Base-by-base conservation (phyloP, 78 protist species). In the Dictyostelium brefeldianum region DNA sequence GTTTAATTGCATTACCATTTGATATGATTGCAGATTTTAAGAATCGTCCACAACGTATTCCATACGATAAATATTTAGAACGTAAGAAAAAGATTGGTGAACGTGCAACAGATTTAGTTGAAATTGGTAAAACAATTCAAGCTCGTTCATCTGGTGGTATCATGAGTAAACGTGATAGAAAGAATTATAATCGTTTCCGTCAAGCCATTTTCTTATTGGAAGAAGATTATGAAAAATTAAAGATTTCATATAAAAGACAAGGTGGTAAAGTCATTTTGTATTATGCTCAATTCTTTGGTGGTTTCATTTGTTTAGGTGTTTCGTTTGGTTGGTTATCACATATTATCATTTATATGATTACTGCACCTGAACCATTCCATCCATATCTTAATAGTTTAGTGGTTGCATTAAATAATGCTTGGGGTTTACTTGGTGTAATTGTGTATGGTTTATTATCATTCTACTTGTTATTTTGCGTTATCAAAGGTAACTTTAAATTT, bases 401-500 rank as follows among this genome's bases (percentile, higher is more conserved):
- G 18, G 22, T 67, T 8, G 62, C 59, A 47, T 84, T 97, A 14
- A 98, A 98, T 62, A 25, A 79, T 22, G 93, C 90, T 8, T 98
- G 97, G 89, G 92, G 98, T 17, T 82, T 98, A 80, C 81, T 98
- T 43, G 98, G 98, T 56, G 75, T 89, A 10, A 74, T 90, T 29
- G 82, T 91, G 3, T 98, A 98, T 85, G 97, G 95, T 22, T 36
- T 94, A 47, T 92, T 95, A n/a, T 85, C 97, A 9, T 93, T 98
- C 96, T 98, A 97, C 56, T 17, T 98, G 4, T 78, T 97, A 20
- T 47, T 65, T 89, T 74, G 95, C 59, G 83, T 74, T 5, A 46
- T 97, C 89, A 96, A 97, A 82, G 99, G 99, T 27, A 84, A 83
- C 80, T 71, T 96, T 62, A 97, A 96, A 83, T 90, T 98, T 70